Base-by-base conservation (phyloP, 2,329 filamentous ascomycete species). In the Aspergillus puulaauensis region DNA sequence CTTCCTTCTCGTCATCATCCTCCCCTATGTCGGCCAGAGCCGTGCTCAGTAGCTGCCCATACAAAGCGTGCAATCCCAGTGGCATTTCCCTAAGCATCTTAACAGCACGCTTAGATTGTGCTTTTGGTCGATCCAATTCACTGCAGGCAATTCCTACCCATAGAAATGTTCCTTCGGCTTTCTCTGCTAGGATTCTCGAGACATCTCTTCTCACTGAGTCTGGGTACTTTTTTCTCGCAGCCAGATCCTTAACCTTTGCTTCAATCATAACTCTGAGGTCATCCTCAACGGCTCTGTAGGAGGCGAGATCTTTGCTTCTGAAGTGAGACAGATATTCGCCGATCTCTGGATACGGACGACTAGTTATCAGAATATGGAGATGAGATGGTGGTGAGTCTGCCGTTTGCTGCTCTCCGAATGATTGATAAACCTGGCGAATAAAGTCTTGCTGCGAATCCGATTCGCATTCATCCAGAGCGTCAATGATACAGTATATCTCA, bases 391-490 rank as follows among this genome's bases (percentile, higher is more conserved):
- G 12, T 17, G 41, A 17, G 8, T 12, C n/a, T 17, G 17, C 9
- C 27, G 9, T 24, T 24, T 24, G 27, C 27, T 31, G 27, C 0
- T 31, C 21, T 3, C 40, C 23, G 14, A 59, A 64, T 1, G 51
- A 52, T 7, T 60, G 45, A 15, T 45, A 35, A 19, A 65, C 57
- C 31, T 63, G 63, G 8, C 9, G 7, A 12, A 65, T 33, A 0
- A 66, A 35, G 2, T 46, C 56, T 21, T 57, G 23, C 45, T 63
- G 61, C n/a, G 61, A 64, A 11, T 59, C 53, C 3, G 12, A 12
- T 5, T 63, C 54, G n/a, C 64, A 67, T 58, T 66, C 65, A 31
- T 67, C 65, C 24, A 67, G 43, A 6, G 62, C 65, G 52, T 67
- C 65, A 23, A 60, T 55, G 21, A 66, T 55, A 27, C 59, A 64